Conservation (phyloP, 139 green algal genomes). For the Coelastrella sp. region DNA sequence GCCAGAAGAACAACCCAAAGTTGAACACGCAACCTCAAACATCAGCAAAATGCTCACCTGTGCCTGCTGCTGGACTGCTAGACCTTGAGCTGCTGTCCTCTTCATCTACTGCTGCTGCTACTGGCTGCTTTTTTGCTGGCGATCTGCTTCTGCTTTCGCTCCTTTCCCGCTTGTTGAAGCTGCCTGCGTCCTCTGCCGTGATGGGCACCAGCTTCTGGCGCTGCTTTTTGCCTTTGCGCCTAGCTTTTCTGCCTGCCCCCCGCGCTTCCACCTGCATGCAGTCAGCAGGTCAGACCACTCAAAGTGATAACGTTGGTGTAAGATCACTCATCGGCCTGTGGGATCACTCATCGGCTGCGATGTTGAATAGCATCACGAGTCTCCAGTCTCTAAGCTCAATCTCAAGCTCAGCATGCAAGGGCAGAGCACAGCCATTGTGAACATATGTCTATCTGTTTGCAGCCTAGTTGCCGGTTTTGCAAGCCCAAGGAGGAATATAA, state of each 20-base stretch:
- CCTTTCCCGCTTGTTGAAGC: not conserved
- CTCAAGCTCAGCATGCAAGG: too few relatives aligned
- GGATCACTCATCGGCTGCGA: too few relatives aligned
- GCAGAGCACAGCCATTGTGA: too few relatives aligned
- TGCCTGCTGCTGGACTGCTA: not conserved
- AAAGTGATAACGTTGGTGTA: not conserved
- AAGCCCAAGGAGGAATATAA: too few relatives aligned
- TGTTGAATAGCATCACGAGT: too few relatives aligned
- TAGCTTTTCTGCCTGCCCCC: not conserved
- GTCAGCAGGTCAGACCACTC: not conserved
- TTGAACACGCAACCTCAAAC: not conserved
- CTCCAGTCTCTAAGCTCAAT: too few relatives aligned
- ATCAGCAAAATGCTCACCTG: not conserved
- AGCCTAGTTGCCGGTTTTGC: too few relatives aligned
- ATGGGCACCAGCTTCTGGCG: not conserved
- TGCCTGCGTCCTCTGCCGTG: not conserved
- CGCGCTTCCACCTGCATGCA: not conserved
- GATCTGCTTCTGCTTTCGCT: not conserved
- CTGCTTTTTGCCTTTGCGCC: not conserved
- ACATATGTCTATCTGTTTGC: too few relatives aligned
- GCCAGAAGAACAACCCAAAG: too few relatives aligned
- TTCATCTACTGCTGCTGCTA: not conserved
- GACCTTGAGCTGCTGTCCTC: not conserved
- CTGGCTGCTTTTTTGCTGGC: conserved; percentile 6
- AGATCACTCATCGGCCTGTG: not conserved